Evolutionary conservation across 345 rosid genomes (phyloP).

Genomic region (Populus tremula): DNA sequence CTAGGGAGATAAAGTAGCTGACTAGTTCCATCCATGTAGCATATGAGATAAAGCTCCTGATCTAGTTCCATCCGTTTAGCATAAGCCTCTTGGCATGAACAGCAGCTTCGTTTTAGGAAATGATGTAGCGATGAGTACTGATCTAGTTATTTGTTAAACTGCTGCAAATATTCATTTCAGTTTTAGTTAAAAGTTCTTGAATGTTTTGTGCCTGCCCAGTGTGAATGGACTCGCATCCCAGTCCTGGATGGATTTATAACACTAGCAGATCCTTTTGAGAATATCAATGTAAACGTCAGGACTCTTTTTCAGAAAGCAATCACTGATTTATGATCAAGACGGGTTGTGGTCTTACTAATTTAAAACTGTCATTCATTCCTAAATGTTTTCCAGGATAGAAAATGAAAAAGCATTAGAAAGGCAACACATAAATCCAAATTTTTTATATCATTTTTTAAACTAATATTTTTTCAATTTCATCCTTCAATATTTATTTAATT

Average conservation of each 20-base stretch:
- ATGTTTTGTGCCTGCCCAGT: neutral
- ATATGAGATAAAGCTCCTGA: neutral
- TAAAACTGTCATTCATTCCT: no score
- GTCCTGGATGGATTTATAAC: neutral
- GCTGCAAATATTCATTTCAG: neutral
- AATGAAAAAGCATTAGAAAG: no score
- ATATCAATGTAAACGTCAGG: no score
- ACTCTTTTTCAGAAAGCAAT: no score
- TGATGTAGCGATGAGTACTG: neutral
- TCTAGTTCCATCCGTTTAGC: neutral
- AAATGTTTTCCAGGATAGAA: no score
- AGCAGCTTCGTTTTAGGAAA: neutral
- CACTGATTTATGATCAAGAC: no score
- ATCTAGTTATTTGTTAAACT: neutral
- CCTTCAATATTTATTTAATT: no score
- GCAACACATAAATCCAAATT: no score
- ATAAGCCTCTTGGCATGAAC: neutral
- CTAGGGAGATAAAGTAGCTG: neutral
- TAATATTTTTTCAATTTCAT: no score
- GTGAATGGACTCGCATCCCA: neutral
- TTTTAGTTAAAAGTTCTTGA: neutral
- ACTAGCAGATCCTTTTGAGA: no score
- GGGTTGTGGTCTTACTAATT: no score
- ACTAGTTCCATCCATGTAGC: neutral
- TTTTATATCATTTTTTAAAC: no score